Base-by-base conservation (phyloP, 805 yeast genomes). In the Pichia insulana region DNA sequence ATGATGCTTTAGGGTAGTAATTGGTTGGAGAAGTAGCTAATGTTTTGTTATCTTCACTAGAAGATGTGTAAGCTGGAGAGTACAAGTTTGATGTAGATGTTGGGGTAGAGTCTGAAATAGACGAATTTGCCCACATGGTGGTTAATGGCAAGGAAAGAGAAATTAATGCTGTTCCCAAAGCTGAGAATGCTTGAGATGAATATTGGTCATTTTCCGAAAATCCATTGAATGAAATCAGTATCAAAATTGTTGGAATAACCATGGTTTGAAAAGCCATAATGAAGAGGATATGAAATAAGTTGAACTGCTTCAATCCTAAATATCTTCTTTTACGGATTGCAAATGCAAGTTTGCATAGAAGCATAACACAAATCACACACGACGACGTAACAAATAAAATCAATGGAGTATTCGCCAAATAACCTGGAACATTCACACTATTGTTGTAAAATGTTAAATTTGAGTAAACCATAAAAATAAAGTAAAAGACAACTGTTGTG, bases 181-280 rank as follows among this genome's bases (percentile, higher is more conserved):
- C 70, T 19, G 71, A 58, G 50, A 78, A 47, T 30, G 70, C 57
- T 51, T 70, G 65, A 20, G 45, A 54, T 26, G 65, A 51, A 37
- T 53, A 50, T 17, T 30, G 15, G 39, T 48, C 48, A 13, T 16
- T 33, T 10, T 28, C 37, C 7, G 44, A 30, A 39, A 46, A 48
- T 13, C 49, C 46, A 35, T 53, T 51, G 45, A 58, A 63, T 18
- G 80, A 74, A 28, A 79, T 54, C 36, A 87, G 69, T 27, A 82
- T 74, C 39, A 90, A 52, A 10, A 80, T 60, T 0, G 92, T 75
- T 3, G 97, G 97, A 16, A 86, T 64, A 9, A 88, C 59, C 71
- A 89, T 73, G 0, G 95, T 79, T 60, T 92, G 97, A 12, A 77
- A 63, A 0, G 86, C 67, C 90, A 85, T 85, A 42, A 89, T 81